These are phyloP conservation scores for Comarum palustre DNA, from an alignment of 306 rosid genomes.

Conservation along the genomic window DNA sequence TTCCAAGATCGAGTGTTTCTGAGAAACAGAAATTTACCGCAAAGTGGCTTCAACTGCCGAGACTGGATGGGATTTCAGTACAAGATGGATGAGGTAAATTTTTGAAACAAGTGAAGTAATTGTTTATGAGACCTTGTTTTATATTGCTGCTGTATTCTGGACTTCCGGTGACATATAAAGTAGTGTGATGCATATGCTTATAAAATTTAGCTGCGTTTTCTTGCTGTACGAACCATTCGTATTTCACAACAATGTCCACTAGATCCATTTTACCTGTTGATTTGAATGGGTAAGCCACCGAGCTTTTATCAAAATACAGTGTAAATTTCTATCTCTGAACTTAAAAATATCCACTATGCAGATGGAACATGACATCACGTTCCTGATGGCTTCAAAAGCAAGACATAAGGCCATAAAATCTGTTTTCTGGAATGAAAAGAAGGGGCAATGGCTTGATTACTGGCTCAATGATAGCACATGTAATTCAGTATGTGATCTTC, in stretches of 20 bases:
- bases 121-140: neutral
- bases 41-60: conserved; percentile 78
- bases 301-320: conserved; percentile 18
- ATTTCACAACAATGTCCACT: conserved; percentile 77
- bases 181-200: neutral
- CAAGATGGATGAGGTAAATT: conserved; percentile 89
- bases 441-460: conserved; percentile 84
- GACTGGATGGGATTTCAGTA: conserved; percentile 95
- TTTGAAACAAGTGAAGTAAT: neutral
- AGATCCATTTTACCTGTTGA: conserved; percentile 80
- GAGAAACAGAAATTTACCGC: conserved; percentile 59
- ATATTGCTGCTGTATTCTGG: neutral
- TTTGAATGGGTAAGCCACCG: conserved; percentile 63
- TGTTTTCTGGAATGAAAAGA: conserved; percentile 69
- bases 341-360: conserved; percentile 33
- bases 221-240: conserved; percentile 56
- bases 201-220: conserved; percentile 13
- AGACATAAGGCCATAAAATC: conserved; percentile 62
- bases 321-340: conserved; percentile 13
- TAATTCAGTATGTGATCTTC: conserved; percentile 31
- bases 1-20: conserved; percentile 49
- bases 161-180: neutral
- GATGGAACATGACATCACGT: conserved; percentile 82
- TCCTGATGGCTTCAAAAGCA: conserved; percentile 43
- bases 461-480: conserved; percentile 49